A percentile compares a stretch with the other conserved stretches of the same genome.
These are phyloP conservation scores for Colletotrichum simmondsii DNA, from an alignment of 2,329 filamentous ascomycete genomes.

Conservation along the genomic window DNA sequence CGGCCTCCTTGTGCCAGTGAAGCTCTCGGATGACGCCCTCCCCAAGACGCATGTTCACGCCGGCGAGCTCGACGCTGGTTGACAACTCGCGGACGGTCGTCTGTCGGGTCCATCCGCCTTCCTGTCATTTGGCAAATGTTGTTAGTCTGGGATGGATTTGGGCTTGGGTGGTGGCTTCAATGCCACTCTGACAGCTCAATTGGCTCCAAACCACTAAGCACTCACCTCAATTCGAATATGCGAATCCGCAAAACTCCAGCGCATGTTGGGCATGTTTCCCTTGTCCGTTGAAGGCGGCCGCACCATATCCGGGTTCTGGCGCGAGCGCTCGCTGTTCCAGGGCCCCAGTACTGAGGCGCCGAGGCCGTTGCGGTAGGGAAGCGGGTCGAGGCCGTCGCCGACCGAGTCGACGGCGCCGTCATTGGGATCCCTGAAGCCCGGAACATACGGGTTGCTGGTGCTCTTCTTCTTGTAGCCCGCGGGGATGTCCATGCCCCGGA, in stretches of 20 bases:
- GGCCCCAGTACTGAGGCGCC: slow-evolving; percentile 77
- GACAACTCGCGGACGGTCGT: slow-evolving; percentile 75
- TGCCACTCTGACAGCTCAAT: neutral
- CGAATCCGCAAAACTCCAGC: slow-evolving; percentile 76
- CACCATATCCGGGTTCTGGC: slow-evolving; percentile 77
- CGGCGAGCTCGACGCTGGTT: slow-evolving; percentile 76
- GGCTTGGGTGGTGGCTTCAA: neutral
- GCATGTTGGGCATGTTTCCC: slow-evolving; percentile 76
- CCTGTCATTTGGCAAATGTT: slow-evolving; percentile 50
- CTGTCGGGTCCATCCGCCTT: slow-evolving; percentile 82
- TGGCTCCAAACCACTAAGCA: neutral
- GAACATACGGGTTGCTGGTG: slow-evolving; percentile 65
- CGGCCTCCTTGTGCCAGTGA: slow-evolving; percentile 84
- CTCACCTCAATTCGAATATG: slow-evolving; percentile 71
- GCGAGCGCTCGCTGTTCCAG: slow-evolving; percentile 73
- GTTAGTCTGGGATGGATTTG: neutral
- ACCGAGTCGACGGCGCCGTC: slow-evolving; percentile 72
- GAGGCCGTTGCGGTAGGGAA: slow-evolving; percentile 72
- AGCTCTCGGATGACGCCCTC: slow-evolving; percentile 79
- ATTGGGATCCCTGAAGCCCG: slow-evolving; percentile 68
- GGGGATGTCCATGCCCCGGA: slow-evolving; percentile 59
- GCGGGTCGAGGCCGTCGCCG: slow-evolving; percentile 69
- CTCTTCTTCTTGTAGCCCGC: slow-evolving; percentile 51
- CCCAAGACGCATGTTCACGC: slow-evolving; percentile 83
- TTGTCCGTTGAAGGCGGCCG: slow-evolving; percentile 80